Base-by-base conservation (phyloP, 2,329 filamentous ascomycete genomes). In the Catunica adiposa region DNA sequence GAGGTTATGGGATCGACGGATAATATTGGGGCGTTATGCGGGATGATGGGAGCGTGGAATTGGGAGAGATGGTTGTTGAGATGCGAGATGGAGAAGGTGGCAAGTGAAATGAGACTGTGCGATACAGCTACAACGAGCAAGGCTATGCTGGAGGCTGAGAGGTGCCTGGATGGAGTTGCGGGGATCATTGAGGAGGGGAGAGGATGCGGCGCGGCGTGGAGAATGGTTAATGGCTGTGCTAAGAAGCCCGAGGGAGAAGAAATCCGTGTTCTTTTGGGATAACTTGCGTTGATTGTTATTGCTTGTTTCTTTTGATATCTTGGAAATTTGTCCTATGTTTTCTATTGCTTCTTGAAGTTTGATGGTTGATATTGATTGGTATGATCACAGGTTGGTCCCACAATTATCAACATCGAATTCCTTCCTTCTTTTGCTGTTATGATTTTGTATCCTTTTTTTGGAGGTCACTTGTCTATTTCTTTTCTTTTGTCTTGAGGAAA, bases 41-140 rank as follows among this genome's bases (percentile, higher is more conserved):
- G 89, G 20, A 71, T 97, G 42, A 80, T 90, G 0, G 92, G 88
- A 3, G 83, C 84, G 25, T 92, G 89, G 82, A 82, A 83, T 66
- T 98, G 89, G 90, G 92, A 98, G 76, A 85, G 87, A 66, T 98
- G 92, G 92, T 78, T 97, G 67, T 71, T 96, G 61, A 86, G 88
- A 64, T 77, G 90, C 63, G 86, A 92, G 70, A 78, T 83, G 70
- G 89, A 96, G 72, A 92, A 78, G 67, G 73, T 74, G 3, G 73
- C 87, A 64, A 84, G 86, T 25, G 82, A 87, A 65, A 67, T 76
- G 59, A 68, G 77, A 9, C 71, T 80, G 23, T 69, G 69, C 3
- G 75, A 79, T 62, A 78, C 70, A 3, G 73, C 75, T 29, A 74
- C 71, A 38, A 66, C 75, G 8, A 71, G 75, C 22, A 66, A 70